Evolutionary conservation across 805 yeast genomes (phyloP), one percentile per base, ranked within the genome.

Genomic region (Monosporozyma aquatica): DNA sequence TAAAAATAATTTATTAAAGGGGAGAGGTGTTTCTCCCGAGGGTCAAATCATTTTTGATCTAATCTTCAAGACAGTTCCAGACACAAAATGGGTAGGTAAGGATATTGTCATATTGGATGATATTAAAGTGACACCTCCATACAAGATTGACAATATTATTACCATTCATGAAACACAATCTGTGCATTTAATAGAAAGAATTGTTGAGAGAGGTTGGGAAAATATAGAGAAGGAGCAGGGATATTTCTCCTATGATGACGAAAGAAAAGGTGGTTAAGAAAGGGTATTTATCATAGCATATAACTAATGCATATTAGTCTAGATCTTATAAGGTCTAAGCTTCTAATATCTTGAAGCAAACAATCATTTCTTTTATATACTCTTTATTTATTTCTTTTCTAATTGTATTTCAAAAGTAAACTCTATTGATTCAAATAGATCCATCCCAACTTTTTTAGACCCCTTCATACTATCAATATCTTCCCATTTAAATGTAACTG

Each of bases 391-490:
- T 6, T 9, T 6, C 9, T 9, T 23, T 23, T 23, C 25, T 23
- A 27, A 76, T 52, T 40, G 67, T 69, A 6, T 11, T 36, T 36
- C 28, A 25, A 36, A 36, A 5, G 15, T 17, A 9, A 36, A 15
- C 17, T 26, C 8, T 11, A 36, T 50, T 9, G 61, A 41, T n/a
- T 78, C 79, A 51, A 82, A 80, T 9, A 72, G 50, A 46, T 67
- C 65, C 3, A 64, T 43, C 0, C 87, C 87, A 47, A 70, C 72
- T 37, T 65, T 66, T n/a, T 55, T 52, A 1, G 78, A 70, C 1
- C 92, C 94, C 48, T 71, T 70, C 44, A 69, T 69, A 0, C 95
- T 94, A 59, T 84, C 94, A 50, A 81, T 64, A 0, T 74, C 70
- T 2, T 66, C 65, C 80, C 80, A 77, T 30, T 54, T 14, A 43